Evolutionary conservation across 768 basidiomycete species (phyloP).

Genomic region (Tulasnella sp.): DNA sequence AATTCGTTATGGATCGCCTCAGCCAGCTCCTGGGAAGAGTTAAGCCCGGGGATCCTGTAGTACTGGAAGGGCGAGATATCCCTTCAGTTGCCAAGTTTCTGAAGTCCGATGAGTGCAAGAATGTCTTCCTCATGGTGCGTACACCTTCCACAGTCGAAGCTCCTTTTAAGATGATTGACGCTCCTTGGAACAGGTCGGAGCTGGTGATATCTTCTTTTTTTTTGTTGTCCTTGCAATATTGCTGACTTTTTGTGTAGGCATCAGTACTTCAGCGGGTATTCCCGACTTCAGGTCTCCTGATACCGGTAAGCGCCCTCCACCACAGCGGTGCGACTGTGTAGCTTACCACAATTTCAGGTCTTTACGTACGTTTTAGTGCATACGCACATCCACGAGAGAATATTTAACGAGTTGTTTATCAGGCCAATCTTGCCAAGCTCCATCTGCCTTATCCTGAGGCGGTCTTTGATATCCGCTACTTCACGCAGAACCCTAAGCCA

Average conservation of each 20-base stretch:
- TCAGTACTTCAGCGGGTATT: slow-evolving; percentile 77
- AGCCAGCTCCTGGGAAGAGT: background rate
- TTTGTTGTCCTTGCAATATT: background rate
- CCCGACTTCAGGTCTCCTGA: slow-evolving; percentile 87
- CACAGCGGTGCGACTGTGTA: slow-evolving; percentile 30
- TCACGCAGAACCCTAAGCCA: slow-evolving; percentile 71
- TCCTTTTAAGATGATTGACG: background rate
- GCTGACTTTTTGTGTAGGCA: slow-evolving; percentile 43
- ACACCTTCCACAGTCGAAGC: background rate
- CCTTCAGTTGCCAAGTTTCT: slow-evolving; percentile 60
- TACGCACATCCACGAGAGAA: background rate
- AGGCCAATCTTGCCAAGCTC: slow-evolving; percentile 73
- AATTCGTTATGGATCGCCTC: slow-evolving; percentile 3
- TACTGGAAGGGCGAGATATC: slow-evolving; percentile 23
- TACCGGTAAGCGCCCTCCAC: slow-evolving; percentile 53
- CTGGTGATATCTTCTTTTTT: slow-evolving; percentile 27
- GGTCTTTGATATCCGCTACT: slow-evolving; percentile 89
- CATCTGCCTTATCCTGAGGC: slow-evolving; percentile 91
- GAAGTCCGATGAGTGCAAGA: slow-evolving; percentile 60
- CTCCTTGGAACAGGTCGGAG: slow-evolving; percentile 31
- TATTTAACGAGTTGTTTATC: slow-evolving; percentile 21
- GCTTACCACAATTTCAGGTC: slow-evolving; percentile 3
- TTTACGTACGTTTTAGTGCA: slow-evolving; percentile 13
- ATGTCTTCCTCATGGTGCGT: slow-evolving; percentile 69
- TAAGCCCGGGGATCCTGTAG: slow-evolving; percentile 10